A percentile compares a stretch with the other conserved stretches of the same genome.
Evolutionary conservation across 257 asterid genomes (phyloP).

Genomic region (Nicotiana paniculata): DNA sequence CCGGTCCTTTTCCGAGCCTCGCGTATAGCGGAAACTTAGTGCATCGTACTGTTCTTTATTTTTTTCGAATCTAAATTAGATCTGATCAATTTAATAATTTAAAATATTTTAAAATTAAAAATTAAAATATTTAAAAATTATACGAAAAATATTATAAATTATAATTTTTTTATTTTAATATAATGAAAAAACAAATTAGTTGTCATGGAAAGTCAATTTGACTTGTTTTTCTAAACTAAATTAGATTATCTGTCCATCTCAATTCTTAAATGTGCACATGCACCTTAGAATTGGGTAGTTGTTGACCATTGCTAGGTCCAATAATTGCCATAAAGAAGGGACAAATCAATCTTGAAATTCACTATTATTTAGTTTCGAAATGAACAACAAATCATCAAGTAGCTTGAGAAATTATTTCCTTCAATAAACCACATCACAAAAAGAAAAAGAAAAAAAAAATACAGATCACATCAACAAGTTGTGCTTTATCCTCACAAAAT

Average conservation of each 20-base stretch:
- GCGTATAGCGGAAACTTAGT: no score
- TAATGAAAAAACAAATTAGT: no score
- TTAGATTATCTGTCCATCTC: neutral
- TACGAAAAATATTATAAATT: no score
- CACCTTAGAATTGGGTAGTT: neutral
- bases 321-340: neutral
- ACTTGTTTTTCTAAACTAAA: no score
- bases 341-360: neutral
- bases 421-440: neutral
- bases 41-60: no score
- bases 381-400: neutral
- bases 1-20: no score
- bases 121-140: no score
- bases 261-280: neutral
- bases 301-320: neutral
- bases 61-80: no score
- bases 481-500: neutral
- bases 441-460: neutral
- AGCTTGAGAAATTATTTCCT: neutral
- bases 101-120: no score
- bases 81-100: no score
- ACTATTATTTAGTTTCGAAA: neutral
- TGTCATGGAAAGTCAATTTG: no score
- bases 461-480: neutral
- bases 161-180: no score